phyloP scores from a whole-genome alignment of 495 filamentous ascomycete genomes.

The Xylaria flabelliformis region DNA sequence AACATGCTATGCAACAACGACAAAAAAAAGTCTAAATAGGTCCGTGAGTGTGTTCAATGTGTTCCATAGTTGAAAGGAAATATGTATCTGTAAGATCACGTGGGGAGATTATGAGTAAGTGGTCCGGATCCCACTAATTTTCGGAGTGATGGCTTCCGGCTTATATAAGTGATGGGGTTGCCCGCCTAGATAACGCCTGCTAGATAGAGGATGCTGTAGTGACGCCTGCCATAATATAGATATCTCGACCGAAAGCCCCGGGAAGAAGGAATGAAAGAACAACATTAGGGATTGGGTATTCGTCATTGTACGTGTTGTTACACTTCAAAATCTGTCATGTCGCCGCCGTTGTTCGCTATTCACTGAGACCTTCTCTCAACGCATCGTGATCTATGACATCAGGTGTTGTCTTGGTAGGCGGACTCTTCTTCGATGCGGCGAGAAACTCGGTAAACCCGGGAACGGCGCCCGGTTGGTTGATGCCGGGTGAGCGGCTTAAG shows the following conservation, averaged over 20 bases:
- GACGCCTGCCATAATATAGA: neutral
- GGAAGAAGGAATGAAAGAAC: neutral
- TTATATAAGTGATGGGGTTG: neutral
- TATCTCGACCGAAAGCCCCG: neutral
- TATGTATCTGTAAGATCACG: neutral
- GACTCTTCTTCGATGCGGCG: constrained; percentile 46
- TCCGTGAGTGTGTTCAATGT: neutral
- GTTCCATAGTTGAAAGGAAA: neutral
- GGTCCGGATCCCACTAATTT: neutral
- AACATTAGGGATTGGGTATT: neutral
- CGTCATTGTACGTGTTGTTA: neutral
- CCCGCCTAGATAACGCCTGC: constrained; percentile 9
- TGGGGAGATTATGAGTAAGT: neutral
- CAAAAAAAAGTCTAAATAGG: neutral
- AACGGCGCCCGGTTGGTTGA: constrained; percentile 60
- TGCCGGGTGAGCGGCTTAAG: constrained; percentile 50
- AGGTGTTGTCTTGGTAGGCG: constrained; percentile 49
- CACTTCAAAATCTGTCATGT: no score
- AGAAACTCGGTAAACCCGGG: constrained; percentile 57
- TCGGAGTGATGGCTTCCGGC: neutral
- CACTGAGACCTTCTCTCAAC: constrained; percentile 50
- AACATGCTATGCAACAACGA: neutral
- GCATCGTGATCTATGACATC: constrained; percentile 50
- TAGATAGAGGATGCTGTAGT: neutral
- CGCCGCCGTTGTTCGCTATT: neutral